Conservation (phyloP, 352 stramenopile genomes). For the Phytophthora uliginosa region DNA sequence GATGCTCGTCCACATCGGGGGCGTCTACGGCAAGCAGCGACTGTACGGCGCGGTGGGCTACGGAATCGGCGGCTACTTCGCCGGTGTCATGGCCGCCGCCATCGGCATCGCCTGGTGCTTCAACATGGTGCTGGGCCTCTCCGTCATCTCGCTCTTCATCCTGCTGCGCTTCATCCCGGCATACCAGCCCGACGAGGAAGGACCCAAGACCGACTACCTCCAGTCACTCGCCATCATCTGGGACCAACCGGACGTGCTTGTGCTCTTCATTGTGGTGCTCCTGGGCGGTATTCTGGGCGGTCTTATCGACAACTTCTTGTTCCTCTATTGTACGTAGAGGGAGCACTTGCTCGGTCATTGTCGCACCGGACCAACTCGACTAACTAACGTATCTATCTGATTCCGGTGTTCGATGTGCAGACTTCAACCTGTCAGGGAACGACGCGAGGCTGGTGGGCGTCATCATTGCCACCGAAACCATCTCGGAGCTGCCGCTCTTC, state of each 20-base stretch:
- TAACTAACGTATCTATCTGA: not conserved
- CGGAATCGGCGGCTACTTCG: conserved; percentile 71
- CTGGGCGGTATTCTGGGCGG: conserved; percentile 69
- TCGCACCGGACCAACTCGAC: not conserved
- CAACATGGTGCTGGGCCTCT: conserved; percentile 77
- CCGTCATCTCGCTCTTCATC: conserved; percentile 64
- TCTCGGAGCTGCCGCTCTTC: conserved; percentile 80
- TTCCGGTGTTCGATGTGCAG: not conserved
- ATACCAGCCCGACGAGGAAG: conserved; percentile 40
- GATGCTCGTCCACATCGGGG: conserved; percentile 66
- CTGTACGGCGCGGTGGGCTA: conserved; percentile 80
- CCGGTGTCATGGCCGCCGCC: conserved; percentile 64
- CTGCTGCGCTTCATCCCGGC: conserved; percentile 63
- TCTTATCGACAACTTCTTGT: conserved; percentile 78
- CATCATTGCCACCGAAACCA: conserved; percentile 75
- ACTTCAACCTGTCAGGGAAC: conserved; percentile 75
- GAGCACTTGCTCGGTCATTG: not conserved
- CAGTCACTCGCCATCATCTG: conserved; percentile 53
- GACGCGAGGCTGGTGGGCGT: conserved; percentile 71
- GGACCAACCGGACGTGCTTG: conserved; percentile 66
- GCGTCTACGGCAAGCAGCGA: conserved; percentile 83
- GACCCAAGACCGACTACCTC: conserved; percentile 47
- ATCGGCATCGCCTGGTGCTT: conserved; percentile 85
- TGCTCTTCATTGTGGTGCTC: conserved; percentile 75
- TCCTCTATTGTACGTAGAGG: conserved; percentile 32